phyloP scores from a whole-genome alignment of 768 basidiomycete species.

The Leccinum subtestaceum region DNA sequence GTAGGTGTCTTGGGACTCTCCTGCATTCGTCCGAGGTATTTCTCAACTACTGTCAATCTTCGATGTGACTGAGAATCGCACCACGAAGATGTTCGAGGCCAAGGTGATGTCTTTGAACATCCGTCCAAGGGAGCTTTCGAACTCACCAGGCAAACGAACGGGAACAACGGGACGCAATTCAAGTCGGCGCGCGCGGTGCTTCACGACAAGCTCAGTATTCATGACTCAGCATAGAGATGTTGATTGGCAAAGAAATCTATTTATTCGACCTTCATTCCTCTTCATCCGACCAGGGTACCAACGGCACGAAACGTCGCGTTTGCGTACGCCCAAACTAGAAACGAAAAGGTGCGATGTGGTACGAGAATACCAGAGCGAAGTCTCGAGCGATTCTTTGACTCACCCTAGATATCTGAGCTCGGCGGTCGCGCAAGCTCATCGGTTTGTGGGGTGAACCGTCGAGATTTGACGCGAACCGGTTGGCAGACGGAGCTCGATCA shows the following conservation, averaged over 20 bases:
- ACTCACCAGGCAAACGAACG: too few relatives aligned
- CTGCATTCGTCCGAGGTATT: too few relatives aligned
- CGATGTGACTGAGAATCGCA: not conserved
- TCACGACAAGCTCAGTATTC: too few relatives aligned
- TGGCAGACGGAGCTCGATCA: not conserved
- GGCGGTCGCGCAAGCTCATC: constrained; percentile 33
- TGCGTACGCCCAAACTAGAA: constrained; percentile 26
- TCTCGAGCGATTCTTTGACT: constrained; percentile 2
- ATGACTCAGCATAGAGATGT: not conserved
- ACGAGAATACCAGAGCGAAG: not conserved
- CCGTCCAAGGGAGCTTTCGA: too few relatives aligned
- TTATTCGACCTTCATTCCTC: constrained; percentile 19
- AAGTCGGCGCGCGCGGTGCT: not conserved
- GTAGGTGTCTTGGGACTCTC: too few relatives aligned
- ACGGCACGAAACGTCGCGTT: constrained; percentile 29
- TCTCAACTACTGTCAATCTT: not conserved
- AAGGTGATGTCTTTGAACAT: not conserved
- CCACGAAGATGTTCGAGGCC: not conserved
- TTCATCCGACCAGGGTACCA: constrained; percentile 33
- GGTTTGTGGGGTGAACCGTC: constrained; percentile 20
- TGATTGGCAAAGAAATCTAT: constrained; percentile 14
- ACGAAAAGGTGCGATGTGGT: not conserved
- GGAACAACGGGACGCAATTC: not conserved
- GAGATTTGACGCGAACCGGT: not conserved
- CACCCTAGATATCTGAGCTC: constrained; percentile 30